Percentiles rank a stretch among this genome's conserved stretches.
phyloP scores from a whole-genome alignment of 441 rosid genomes.

The Heliophila coronopifolia region DNA sequence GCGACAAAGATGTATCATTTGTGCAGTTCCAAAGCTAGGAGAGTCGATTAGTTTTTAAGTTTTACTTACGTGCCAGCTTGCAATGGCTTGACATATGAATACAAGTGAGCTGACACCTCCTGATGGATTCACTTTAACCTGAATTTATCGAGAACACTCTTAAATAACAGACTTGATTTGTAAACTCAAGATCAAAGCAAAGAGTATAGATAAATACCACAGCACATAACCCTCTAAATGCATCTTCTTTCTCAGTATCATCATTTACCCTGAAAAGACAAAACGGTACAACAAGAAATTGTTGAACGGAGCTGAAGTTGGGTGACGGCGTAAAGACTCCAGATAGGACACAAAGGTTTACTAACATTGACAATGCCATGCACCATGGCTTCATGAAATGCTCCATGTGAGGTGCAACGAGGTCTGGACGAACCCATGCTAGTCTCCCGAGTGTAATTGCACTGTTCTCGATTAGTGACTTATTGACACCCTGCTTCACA shows the following conservation, averaged over 20 bases:
- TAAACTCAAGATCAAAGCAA: neutral
- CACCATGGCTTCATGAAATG: conserved; percentile 94
- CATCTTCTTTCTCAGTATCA: conserved; percentile 96
- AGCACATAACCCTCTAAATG: conserved; percentile 94
- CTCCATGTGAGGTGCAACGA: conserved; percentile 87
- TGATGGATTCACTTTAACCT: conserved; percentile 87
- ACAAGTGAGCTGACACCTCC: conserved; percentile 86
- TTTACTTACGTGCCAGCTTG: conserved; percentile 91
- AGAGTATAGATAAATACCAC: conserved; percentile 44
- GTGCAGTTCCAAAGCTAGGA: neutral
- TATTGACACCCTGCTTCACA: conserved; percentile 64
- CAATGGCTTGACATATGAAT: conserved; percentile 83
- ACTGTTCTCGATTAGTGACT: conserved; percentile 82
- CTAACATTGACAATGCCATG: conserved; percentile 54
- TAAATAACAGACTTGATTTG: conserved; percentile 1
- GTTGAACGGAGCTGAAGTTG: neutral
- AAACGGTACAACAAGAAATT: conserved; percentile 3
- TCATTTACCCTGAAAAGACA: conserved; percentile 65
- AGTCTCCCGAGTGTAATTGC: conserved; percentile 97
- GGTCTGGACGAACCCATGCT: conserved; percentile 96
- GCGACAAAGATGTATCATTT: neutral
- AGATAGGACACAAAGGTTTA: neutral
- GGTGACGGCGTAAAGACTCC: neutral
- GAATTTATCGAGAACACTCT: conserved; percentile 13
- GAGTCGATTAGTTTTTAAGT: neutral